Conservation (phyloP, 805 yeast species). For the Saccharomycopsis babjevae region DNA sequence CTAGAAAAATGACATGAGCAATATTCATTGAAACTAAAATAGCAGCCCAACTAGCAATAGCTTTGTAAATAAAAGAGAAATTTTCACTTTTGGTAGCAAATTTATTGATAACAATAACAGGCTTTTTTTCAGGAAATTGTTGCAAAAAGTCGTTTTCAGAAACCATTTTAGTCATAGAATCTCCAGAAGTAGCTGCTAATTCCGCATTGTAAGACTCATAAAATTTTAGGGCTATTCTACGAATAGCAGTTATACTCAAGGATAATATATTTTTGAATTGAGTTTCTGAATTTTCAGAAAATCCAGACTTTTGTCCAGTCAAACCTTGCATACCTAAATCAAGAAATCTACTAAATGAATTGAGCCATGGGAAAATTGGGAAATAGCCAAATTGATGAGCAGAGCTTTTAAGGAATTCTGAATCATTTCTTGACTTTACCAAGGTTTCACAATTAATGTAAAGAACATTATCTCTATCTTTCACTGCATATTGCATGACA, state of each 20-base stretch:
- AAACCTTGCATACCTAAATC: conserved; percentile 84
- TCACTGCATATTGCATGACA: conserved; percentile 57
- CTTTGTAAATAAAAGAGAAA: conserved; percentile 58
- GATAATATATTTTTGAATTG: conserved; percentile 75
- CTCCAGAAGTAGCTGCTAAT: conserved; percentile 23
- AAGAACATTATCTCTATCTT: conserved; percentile 50
- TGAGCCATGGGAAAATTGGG: conserved; percentile 92
- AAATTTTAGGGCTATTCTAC: conserved; percentile 47
- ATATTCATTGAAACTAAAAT: conserved; percentile 60
- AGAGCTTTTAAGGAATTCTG: conserved; percentile 52
- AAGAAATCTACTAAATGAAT: conserved; percentile 62
- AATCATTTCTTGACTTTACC: conserved; percentile 64
- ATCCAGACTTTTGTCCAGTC: conserved; percentile 89
- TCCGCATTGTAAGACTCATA: conserved; percentile 21
- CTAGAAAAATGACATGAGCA: conserved; percentile 84
- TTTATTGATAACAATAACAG: conserved; percentile 76
- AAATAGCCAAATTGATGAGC: conserved; percentile 80
- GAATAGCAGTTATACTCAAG: conserved; percentile 61
- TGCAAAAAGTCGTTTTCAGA: conserved; percentile 78
- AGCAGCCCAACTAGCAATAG: conserved; percentile 85
- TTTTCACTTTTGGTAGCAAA: conserved; percentile 47
- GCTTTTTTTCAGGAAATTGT: conserved; percentile 76
- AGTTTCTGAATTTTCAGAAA: conserved; percentile 71
- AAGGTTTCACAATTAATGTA: conserved; percentile 72
- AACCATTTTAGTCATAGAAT: conserved; percentile 21